Percentiles rank a stretch among this genome's conserved stretches.
Conservation (phyloP, 2,329 filamentous ascomycete genomes). For the Colletotrichum lini region DNA sequence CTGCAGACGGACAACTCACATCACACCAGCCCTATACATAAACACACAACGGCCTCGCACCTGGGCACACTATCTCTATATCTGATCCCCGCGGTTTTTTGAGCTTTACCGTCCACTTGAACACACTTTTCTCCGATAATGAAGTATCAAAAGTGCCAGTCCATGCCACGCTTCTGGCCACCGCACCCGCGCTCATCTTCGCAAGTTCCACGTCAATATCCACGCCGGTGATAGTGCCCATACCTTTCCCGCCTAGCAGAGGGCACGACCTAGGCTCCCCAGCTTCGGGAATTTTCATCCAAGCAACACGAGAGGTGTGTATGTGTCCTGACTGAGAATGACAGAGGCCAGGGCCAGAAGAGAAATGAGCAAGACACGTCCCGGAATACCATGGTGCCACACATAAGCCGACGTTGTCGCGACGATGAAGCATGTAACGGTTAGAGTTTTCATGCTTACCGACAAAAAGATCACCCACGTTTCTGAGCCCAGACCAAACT, state of each 20-base stretch:
- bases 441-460: conserved; percentile 10
- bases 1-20: conserved; percentile 41
- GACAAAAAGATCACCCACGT: neutral
- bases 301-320: neutral
- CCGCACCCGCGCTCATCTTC: conserved; percentile 1
- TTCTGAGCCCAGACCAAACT: neutral
- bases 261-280: conserved; percentile 19
- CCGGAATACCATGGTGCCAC: conserved; percentile 1
- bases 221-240: conserved; percentile 12
- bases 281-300: conserved; percentile 15
- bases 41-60: conserved; percentile 1
- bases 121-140: conserved; percentile 26
- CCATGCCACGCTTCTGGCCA: conserved; percentile 11
- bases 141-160: neutral
- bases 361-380: neutral
- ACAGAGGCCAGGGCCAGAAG: neutral
- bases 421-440: conserved; percentile 4
- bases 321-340: neutral
- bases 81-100: neutral
- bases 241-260: neutral
- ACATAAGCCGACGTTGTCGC: neutral
- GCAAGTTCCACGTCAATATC: conserved; percentile 19
- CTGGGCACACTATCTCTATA: conserved; percentile 17
- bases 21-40: conserved; percentile 34
- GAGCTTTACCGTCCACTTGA: conserved; percentile 16